Conservation (phyloP, 257 asterid genomes). For the Linderniella brevidens region DNA sequence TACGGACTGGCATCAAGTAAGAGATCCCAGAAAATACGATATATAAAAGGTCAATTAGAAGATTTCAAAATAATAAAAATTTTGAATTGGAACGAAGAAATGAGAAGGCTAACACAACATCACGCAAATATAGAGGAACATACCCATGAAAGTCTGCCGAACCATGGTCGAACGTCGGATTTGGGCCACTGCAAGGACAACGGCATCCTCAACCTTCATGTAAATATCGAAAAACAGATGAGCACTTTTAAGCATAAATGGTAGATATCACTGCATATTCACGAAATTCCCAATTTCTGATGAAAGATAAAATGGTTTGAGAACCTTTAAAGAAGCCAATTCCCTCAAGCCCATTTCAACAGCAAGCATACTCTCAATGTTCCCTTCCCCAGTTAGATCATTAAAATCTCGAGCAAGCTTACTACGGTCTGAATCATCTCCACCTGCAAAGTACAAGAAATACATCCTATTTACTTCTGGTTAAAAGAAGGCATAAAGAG, state of each 20-base stretch:
- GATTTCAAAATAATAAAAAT: too few species aligned
- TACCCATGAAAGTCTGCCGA: conserved; percentile 71
- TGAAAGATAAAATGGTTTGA: conserved; percentile 7
- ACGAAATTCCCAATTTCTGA: conserved; percentile 7
- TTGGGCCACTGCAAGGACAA: conserved; percentile 63
- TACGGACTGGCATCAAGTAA: too few species aligned
- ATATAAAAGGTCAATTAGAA: too few species aligned
- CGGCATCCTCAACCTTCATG: conserved; percentile 92
- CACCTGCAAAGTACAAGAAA: conserved; percentile 17
- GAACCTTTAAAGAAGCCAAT: conserved; percentile 89
- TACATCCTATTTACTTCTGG: not conserved
- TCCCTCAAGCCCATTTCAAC: conserved; percentile 99
- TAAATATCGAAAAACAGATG: conserved; percentile 15
- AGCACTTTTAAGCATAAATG: conserved; percentile 6
- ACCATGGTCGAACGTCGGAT: conserved; percentile 58
- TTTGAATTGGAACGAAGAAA: too few species aligned
- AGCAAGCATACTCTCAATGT: conserved; percentile 95
- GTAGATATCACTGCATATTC: too few species aligned
- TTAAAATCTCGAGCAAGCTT: conserved; percentile 51
- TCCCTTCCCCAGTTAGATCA: conserved; percentile 95
- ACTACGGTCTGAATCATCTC: conserved; percentile 31
- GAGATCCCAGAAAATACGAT: too few species aligned
- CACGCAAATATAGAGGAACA: conserved; percentile 2
- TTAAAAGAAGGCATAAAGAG: conserved; percentile 15
- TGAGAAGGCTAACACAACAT: too few species aligned